Evolutionary conservation across 345 rosid species (phyloP), one percentile per base, ranked within the genome.

Genomic region (Corchorus capsularis): DNA sequence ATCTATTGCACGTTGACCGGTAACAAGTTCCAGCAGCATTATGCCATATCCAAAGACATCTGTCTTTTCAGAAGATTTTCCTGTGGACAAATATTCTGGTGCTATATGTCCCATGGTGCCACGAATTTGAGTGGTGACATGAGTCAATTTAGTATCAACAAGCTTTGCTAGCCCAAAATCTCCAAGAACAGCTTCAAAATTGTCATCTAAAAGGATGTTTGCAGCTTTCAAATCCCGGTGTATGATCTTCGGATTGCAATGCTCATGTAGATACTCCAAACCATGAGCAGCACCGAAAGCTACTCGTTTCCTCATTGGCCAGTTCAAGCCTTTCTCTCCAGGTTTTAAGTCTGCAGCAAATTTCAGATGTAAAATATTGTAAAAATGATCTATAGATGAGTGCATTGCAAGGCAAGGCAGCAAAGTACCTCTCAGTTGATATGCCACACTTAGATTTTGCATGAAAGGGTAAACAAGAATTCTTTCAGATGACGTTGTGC

Each of bases 91-190:
- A 75, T 94, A 92, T 72, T 94, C 98, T 12, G 98, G 98, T 3
- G 98, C 98, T 11, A 94, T 92, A 80, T 94, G 97, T 17, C 98
- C 96, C 92, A 90, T 90, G 71, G 98, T 94, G 20, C 98, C 98
- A 7, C 98, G 89, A 54, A 93, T 80, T 82, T 91, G 97, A 61
- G 98, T 93, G 59, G 98, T 94, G 56, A 94, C 89, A 77, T 93
- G 95, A 75, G 98, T 94, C 75, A 77, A 16, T 6, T 86, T 87
- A 11, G 88, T 63, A 57, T 94, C 98, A 8, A 90, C 92, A 37
- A 81, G 82, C 86, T 83, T 93, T 20, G 94, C 93, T 59, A 94
- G 72, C 71, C 98, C 97, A 12, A 93, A 93, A 78, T 93, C 98
- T 72, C 97, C 89, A 57, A 94, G 92, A 82, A 94, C 94, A 34